Conservation (phyloP, 257 asterid species). For the Verbena officinalis region DNA sequence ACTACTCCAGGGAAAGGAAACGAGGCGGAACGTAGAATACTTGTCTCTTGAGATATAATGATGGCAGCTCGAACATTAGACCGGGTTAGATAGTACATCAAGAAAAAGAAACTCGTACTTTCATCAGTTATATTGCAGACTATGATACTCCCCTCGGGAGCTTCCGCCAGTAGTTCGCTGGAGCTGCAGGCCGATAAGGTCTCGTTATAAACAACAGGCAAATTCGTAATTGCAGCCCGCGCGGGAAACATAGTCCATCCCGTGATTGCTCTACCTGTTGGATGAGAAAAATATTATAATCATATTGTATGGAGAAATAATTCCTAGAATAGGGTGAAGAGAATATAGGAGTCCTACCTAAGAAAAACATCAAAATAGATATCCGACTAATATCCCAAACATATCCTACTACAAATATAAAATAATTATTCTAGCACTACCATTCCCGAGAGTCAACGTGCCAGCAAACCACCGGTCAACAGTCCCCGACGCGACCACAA, state of each 20-base stretch:
- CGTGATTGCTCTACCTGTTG: background rate
- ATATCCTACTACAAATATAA: no score
- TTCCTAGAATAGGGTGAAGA: no score
- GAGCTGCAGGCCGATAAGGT: constrained; percentile 35
- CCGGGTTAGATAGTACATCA: constrained; percentile 5
- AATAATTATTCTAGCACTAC: background rate
- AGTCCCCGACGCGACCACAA: constrained; percentile 42
- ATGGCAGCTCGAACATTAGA: constrained; percentile 36
- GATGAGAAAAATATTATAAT: no score
- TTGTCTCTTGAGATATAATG: constrained; percentile 30
- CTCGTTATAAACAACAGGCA: constrained; percentile 30
- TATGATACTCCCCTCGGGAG: constrained; percentile 28
- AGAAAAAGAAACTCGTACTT: background rate
- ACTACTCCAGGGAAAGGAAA: constrained; percentile 40
- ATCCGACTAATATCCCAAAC: no score
- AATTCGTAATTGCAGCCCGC: background rate
- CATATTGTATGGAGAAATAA: no score
- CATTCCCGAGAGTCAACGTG: constrained; percentile 33
- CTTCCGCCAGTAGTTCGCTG: constrained; percentile 13
- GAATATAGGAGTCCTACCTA: no score
- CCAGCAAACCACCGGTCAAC: constrained; percentile 44
- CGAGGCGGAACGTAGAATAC: constrained; percentile 18
- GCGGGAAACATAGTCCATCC: constrained; percentile 43
- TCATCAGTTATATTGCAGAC: constrained; percentile 25
- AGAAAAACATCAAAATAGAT: no score